These are phyloP conservation scores for Hyaloperonospora brassicae DNA, from an alignment of 352 stramenopile genomes.

Conservation along the genomic window DNA sequence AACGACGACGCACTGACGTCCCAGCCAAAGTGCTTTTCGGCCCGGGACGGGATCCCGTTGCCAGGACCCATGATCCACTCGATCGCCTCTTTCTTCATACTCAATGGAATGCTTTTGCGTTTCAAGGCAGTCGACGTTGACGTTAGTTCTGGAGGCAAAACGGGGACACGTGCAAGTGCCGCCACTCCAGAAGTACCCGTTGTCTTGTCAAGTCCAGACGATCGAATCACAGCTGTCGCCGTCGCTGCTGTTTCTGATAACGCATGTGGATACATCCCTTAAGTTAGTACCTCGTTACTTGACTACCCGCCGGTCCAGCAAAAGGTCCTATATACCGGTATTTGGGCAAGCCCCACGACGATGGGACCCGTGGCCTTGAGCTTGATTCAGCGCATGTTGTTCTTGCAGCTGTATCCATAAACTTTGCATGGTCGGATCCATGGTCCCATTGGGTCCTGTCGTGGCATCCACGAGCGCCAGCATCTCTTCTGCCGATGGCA, in stretches of 20 bases:
- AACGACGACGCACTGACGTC: slow-evolving; percentile 72
- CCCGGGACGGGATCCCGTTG: slow-evolving; percentile 58
- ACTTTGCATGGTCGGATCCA: slow-evolving; percentile 47
- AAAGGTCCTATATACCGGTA: slow-evolving; percentile 1
- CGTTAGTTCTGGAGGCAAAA: neutral
- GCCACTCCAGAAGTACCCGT: neutral
- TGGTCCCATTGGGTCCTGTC: slow-evolving; percentile 22
- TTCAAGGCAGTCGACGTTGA: slow-evolving; percentile 26
- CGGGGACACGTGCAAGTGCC: neutral
- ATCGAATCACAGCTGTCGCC: slow-evolving; percentile 9
- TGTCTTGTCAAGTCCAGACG: slow-evolving; percentile 7
- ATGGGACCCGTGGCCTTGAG: slow-evolving; percentile 11
- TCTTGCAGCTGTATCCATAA: slow-evolving; percentile 48
- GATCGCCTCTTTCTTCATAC: slow-evolving; percentile 80
- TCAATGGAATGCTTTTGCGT: slow-evolving; percentile 70
- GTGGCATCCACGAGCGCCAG: slow-evolving; percentile 46
- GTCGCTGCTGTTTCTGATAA: slow-evolving; percentile 20
- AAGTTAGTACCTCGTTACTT: neutral
- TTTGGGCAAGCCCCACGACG: neutral
- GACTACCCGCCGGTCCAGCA: too few relatives aligned
- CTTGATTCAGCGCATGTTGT: slow-evolving; percentile 27
- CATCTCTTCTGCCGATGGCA: slow-evolving; percentile 45
- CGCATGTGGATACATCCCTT: slow-evolving; percentile 24
- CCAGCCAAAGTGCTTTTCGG: slow-evolving; percentile 75
- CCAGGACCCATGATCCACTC: slow-evolving; percentile 69